Evolutionary conservation across 192 early-diverging fungal species (phyloP), one percentile per base, ranked within the genome.

Genomic region (Chytriomyces hyalinus): DNA sequence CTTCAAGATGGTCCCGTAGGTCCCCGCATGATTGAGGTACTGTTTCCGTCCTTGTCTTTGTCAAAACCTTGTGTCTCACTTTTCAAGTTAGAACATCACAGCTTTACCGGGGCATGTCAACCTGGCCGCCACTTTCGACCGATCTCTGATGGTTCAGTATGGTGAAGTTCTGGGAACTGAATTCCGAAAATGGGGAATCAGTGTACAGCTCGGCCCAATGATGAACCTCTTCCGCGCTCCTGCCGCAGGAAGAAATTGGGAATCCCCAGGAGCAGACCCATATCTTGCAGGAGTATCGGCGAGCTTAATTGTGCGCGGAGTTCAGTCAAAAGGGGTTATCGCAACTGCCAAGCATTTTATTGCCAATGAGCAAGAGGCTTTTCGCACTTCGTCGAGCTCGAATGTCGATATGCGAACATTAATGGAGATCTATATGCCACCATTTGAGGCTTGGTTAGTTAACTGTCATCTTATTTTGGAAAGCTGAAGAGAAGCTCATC

Each of bases 391-490:
- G 8, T 72, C 47, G 5, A 65, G 49, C 36, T 67, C 76, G 10
- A 70, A 82, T 67, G 78, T 91, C 45, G 89, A 90, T 63, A 78
- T 81, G 45, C 62, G 88, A 53, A 87, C 90, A 6, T 51, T 92
- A 13, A 89, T 87, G 65, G 90, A 91, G 79, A 66, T 91, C 10
- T 91, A 91, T 70, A 48, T 88, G 9, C 79, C 70, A 49, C 88
- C 90, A n/a, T 91, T 92, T 73, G 79, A 87, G 62, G 86, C 80
- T 9, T 36, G 57, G 9, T 71, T 71, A 17, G 10, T 6, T 6
- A 51, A 26, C 45, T 0, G 9, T 61, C 11, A n/a, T 44, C 62
- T 72, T 13, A 64, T 68, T 68, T 68, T 68, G 49, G 13, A 9
- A 24, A 48, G 11, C 49, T 20, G 17, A 49, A 47, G 10, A 47